These are phyloP conservation scores for Buddleja alternifolia DNA, from an alignment of 257 asterid species.

Conservation along the genomic window DNA sequence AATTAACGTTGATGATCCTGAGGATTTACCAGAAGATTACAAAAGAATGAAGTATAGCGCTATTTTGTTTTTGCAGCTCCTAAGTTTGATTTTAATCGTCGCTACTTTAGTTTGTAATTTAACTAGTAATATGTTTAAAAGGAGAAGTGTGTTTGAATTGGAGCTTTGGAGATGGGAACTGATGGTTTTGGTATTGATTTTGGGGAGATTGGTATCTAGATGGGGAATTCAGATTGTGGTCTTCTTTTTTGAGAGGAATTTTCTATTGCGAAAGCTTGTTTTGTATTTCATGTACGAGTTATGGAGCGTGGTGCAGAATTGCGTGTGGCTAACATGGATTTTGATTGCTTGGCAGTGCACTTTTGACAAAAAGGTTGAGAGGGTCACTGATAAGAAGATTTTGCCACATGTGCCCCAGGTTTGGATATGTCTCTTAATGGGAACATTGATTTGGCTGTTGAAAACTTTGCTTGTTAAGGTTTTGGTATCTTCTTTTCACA, in stretches of 20 bases:
- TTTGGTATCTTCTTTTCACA: constrained; percentile 79
- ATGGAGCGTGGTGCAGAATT: constrained; percentile 80
- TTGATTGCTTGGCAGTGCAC: too few relatives aligned
- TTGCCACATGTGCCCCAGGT: constrained; percentile 61
- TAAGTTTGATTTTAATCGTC: constrained; percentile 59
- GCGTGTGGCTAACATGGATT: constrained; percentile 72
- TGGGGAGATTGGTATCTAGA: constrained; percentile 80
- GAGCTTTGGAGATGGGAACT: too few relatives aligned
- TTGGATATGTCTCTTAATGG: constrained; percentile 84
- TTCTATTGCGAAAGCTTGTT: constrained; percentile 68
- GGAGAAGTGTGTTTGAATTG: too few relatives aligned
- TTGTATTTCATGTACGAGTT: constrained; percentile 82
- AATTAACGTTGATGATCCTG: constrained; percentile 80
- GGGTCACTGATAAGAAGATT: constrained; percentile 38
- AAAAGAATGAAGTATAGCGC: constrained; percentile 59
- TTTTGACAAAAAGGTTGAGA: constrained; percentile 62
- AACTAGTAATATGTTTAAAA: constrained; percentile 39
- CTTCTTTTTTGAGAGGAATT: constrained; percentile 66
- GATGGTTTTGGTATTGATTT: constrained; percentile 77
- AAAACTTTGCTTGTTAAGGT: too few relatives aligned
- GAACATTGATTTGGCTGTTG: constrained; percentile 75
- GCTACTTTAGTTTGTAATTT: constrained; percentile 57
- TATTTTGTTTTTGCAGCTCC: constrained; percentile 51
- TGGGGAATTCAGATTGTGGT: constrained; percentile 74
- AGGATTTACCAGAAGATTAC: constrained; percentile 77